Conservation (phyloP, 78 protist species). For the Dictyostelium intermedium region DNA sequence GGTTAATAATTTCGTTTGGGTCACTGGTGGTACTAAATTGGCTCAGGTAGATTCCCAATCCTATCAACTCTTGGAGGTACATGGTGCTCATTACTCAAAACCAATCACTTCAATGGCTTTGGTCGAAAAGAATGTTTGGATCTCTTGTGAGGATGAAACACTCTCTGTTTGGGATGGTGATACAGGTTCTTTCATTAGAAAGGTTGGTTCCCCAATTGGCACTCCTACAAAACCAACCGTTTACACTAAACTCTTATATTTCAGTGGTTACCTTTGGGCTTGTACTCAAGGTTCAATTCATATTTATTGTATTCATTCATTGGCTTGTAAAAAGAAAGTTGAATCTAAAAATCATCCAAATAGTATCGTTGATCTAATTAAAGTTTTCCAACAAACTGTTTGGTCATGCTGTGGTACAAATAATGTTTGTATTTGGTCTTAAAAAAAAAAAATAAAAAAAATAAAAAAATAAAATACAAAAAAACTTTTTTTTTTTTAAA, state of each 20-base stretch:
- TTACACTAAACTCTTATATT: conserved; percentile 25
- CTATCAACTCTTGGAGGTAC: background rate
- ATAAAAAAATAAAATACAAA: background rate
- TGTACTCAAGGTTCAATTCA: conserved; percentile 25
- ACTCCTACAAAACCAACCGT: background rate
- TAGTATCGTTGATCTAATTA: conserved; percentile 36
- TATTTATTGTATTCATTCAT: conserved; percentile 4
- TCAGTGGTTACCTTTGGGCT: conserved; percentile 57
- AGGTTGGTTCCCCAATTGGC: background rate
- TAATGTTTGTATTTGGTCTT: conserved; percentile 74
- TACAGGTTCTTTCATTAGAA: background rate
- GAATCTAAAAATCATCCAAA: conserved; percentile 65
- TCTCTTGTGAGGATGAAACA: conserved; percentile 32
- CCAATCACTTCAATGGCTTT: conserved; percentile 24
- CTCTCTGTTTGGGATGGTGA: conserved; percentile 32
- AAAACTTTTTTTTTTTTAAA: too few species aligned
- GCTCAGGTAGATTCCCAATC: conserved; percentile 22
- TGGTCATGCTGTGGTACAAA: conserved; percentile 65
- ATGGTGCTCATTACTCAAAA: background rate
- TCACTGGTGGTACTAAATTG: background rate
- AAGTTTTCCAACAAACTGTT: conserved; percentile 74
- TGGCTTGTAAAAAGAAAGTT: conserved; percentile 32
- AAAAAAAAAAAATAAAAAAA: background rate
- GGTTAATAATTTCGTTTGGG: conserved; percentile 16
- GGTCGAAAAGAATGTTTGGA: conserved; percentile 38